phyloP scores from a whole-genome alignment of 2,329 filamentous ascomycete species.

The Aspergillus hortae region DNA sequence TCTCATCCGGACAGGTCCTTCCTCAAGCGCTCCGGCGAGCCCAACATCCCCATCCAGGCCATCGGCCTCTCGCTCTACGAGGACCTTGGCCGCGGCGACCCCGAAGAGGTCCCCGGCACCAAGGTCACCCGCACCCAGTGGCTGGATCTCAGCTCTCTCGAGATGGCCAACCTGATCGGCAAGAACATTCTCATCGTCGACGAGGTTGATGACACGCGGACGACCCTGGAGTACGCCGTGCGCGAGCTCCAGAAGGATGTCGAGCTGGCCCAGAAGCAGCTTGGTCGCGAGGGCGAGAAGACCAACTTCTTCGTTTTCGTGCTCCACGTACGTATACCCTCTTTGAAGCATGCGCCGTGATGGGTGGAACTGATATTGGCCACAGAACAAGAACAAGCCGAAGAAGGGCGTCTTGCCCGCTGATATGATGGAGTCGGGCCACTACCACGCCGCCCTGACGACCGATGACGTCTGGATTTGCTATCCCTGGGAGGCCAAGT shows the following conservation, averaged over 20 bases:
- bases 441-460: constrained; percentile 83
- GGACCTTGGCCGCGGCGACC: constrained; percentile 61
- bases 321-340: constrained; percentile 66
- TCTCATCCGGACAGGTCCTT: constrained; percentile 60
- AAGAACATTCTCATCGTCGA: constrained; percentile 91
- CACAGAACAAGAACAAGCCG: constrained; percentile 88
- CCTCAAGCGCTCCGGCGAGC: constrained; percentile 78
- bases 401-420: constrained; percentile 86
- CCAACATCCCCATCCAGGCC: constrained; percentile 98
- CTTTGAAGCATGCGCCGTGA: neutral
- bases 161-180: constrained; percentile 85
- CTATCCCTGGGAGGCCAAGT: constrained; percentile 95
- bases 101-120: constrained; percentile 76
- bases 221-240: constrained; percentile 90
- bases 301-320: constrained; percentile 95
- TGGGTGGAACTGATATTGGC: neutral
- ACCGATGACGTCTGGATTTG: constrained; percentile 97
- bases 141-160: constrained; percentile 83
- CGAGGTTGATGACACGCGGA: constrained; percentile 93
- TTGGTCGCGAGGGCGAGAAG: constrained; percentile 66
- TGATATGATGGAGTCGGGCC: constrained; percentile 67
- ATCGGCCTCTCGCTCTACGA: constrained; percentile 98
- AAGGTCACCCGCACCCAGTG: constrained; percentile 98
- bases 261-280: constrained; percentile 68
- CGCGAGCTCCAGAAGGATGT: constrained; percentile 94